These are phyloP conservation scores for Ascocoryne sarcoides DNA, from an alignment of 2,329 filamentous ascomycete species.

Conservation along the genomic window DNA sequence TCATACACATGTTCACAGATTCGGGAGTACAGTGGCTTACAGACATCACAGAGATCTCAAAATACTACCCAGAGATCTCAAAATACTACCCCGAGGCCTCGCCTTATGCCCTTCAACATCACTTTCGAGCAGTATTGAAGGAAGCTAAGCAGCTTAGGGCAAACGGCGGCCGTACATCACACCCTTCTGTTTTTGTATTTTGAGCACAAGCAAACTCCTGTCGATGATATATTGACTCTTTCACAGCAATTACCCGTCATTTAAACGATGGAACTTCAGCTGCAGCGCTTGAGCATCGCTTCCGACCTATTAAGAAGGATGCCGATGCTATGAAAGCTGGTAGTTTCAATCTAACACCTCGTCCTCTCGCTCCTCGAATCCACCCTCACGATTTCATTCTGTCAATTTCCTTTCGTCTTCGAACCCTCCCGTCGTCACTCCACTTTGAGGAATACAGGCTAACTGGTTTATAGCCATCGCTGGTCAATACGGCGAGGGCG, in stretches of 20 bases:
- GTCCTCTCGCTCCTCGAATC: too few relatives aligned
- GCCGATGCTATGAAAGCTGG: slow-evolving; percentile 19
- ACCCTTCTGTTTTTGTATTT: background rate
- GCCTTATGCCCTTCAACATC: slow-evolving; percentile 13
- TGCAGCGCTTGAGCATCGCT: slow-evolving; percentile 22
- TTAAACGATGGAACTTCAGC: slow-evolving; percentile 18
- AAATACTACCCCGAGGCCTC: slow-evolving; percentile 14
- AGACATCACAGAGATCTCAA: slow-evolving; percentile 19
- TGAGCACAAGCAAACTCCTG: background rate
- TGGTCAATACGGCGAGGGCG: slow-evolving; percentile 19
- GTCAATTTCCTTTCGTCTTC: slow-evolving; percentile 10
- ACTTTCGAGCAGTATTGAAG: slow-evolving; percentile 16
- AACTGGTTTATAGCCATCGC: slow-evolving; percentile 24
- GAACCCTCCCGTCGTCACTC: slow-evolving; percentile 7
- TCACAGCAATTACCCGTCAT: slow-evolving; percentile 10
- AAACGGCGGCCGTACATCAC: background rate
- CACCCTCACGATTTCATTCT: slow-evolving; percentile 6
- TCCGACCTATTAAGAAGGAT: slow-evolving; percentile 24
- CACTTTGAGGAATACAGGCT: slow-evolving; percentile 13
- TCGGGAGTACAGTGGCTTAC: too few relatives aligned
- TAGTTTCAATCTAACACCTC: slow-evolving; percentile 2
- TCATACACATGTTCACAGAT: too few relatives aligned
- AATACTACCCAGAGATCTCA: slow-evolving; percentile 17
- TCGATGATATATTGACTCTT: slow-evolving; percentile 10
- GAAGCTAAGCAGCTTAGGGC: slow-evolving; percentile 6